These are phyloP conservation scores for Aspergillus sclerotioniger DNA, from an alignment of 495 filamentous ascomycete genomes.

Conservation along the genomic window DNA sequence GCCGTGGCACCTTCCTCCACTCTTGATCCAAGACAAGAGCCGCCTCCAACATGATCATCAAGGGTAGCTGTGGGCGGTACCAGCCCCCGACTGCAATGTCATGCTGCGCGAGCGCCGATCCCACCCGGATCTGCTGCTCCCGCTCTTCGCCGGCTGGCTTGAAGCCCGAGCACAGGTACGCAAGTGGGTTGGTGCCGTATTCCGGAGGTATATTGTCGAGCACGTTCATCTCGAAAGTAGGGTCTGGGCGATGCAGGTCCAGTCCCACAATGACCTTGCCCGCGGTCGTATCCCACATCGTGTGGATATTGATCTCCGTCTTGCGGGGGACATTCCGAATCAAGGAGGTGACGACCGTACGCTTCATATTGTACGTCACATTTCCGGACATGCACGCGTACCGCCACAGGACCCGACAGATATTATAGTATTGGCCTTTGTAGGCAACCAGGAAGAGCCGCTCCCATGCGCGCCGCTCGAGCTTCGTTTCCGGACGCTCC, in stretches of 20 bases:
- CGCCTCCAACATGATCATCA: constrained; percentile 36
- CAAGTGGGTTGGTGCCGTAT: constrained; percentile 30
- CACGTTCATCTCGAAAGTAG: constrained; percentile 11
- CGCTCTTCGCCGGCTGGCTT: constrained; percentile 23
- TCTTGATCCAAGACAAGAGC: constrained; percentile 29
- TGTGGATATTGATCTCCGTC: constrained; percentile 22
- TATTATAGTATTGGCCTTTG: constrained; percentile 36
- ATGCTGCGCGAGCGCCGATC: constrained; percentile 24
- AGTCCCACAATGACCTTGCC: constrained; percentile 44
- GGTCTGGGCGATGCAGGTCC: constrained; percentile 20
- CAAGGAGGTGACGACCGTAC: constrained; percentile 30
- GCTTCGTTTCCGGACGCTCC: constrained; percentile 10
- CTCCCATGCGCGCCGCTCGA: constrained; percentile 22
- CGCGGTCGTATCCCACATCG: constrained; percentile 14
- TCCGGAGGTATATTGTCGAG: constrained; percentile 27
- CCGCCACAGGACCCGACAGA: constrained; percentile 48
- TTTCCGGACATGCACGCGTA: constrained; percentile 43
- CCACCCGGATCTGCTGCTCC: constrained; percentile 24
- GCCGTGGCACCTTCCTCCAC: constrained; percentile 27
- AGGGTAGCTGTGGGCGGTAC: constrained; percentile 21
- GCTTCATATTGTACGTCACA: constrained; percentile 35
- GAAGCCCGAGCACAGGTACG: constrained; percentile 23
- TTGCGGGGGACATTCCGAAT: constrained; percentile 18
- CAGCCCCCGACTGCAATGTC: constrained; percentile 26
- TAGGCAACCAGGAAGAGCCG: constrained; percentile 43